phyloP scores from a whole-genome alignment of 257 asterid species.

The Striga asiatica region DNA sequence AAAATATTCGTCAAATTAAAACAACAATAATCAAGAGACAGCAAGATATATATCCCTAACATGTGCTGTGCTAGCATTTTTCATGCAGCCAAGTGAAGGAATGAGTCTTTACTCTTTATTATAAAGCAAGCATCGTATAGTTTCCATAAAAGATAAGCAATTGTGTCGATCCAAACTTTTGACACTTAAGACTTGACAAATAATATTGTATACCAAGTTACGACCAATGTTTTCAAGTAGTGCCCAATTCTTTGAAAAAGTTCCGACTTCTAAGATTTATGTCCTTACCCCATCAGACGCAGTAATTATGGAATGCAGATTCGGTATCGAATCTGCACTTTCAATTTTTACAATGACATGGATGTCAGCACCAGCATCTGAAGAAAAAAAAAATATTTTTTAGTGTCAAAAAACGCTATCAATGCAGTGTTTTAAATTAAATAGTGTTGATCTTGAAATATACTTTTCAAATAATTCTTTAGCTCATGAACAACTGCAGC shows the following conservation, averaged over 20 bases:
- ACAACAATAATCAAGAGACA: constrained; percentile 1
- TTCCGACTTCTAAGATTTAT: constrained; percentile 1
- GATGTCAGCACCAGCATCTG: constrained; percentile 65
- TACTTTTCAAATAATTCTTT: constrained; percentile 85
- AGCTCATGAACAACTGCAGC: constrained; percentile 95
- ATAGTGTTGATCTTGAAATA: constrained; percentile 1
- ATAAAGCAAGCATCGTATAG: neutral
- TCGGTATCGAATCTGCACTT: constrained; percentile 95
- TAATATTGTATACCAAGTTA: neutral
- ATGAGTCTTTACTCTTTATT: neutral
- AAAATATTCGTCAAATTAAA: neutral
- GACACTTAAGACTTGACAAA: too few relatives aligned
- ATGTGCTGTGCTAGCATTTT: neutral
- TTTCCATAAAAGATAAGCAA: neutral
- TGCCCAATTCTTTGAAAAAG: neutral
- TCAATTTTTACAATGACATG: constrained; percentile 92
- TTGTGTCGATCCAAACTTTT: too few relatives aligned
- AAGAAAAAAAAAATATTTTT: constrained; percentile 8
- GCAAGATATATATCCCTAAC: neutral
- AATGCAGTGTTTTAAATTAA: neutral
- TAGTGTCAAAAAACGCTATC: constrained; percentile 4
- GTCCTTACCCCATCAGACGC: constrained; percentile 92
- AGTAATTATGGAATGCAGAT: constrained; percentile 75
- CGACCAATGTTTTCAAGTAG: neutral
- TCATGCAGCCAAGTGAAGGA: neutral